Base-by-base conservation (phyloP, 495 filamentous ascomycete species). In the Jackrogersella minutella region DNA sequence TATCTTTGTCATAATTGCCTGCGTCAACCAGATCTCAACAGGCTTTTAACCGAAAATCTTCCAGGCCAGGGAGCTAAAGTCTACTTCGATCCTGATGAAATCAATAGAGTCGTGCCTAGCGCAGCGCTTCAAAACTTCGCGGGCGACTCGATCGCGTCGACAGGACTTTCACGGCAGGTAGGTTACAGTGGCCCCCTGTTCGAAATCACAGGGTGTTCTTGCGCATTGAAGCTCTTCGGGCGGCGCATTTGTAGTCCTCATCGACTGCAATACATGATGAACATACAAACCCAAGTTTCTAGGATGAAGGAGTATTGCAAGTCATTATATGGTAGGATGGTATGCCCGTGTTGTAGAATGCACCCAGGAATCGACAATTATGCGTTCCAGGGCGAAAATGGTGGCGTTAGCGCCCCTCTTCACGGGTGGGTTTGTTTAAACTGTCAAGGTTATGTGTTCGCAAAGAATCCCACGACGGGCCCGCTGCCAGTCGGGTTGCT, bases 181-280 rank as follows among this genome's bases (percentile, higher is more conserved):
- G 62, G 62, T 0, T 46, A 22, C 13, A 50, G 0, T 22, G 63
- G 63, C 1, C 0, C 0, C 3, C 57, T 56, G 5, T 9, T 60
- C 0, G 40, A 47, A 5, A 14, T 66, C 2, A 60, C 56, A 0
- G 63, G 63, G 0, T 66, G 63, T 13, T 16, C 28, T 1, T 66
- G 63, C 14, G 63, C 19, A 0, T 0, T 60, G 21, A 59, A 56
- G 19, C 10, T 66, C 1, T 26, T 60, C 3, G 41, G 43, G 2
- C 31, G 63, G 16, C 21, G 39, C 3, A 37, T 66, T 3, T 66
- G 63, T 36, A 53, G 22, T 16, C 40, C 63, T 3, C 63, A 66
- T n/a, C 50, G 63, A 3, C 3, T 50, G 4, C 50, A 59, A 16
- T 50, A 66, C 7, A n/a, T 66, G 0, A 14, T 66, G 1, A 30